Conservation (phyloP, 495 filamentous ascomycete genomes). For the Delitschia confertaspora region DNA sequence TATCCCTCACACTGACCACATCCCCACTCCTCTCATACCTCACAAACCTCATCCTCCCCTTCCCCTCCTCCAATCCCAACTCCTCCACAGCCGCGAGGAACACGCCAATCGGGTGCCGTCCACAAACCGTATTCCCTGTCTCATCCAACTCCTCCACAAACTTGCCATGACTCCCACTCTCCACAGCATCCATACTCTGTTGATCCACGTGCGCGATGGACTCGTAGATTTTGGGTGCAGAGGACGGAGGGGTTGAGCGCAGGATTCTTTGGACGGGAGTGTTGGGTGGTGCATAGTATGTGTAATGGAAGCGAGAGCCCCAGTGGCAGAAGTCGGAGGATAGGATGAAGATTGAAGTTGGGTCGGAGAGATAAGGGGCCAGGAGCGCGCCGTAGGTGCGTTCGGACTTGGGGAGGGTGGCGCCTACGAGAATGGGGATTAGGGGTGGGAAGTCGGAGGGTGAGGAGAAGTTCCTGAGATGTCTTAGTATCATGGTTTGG, state of each 20-base stretch:
- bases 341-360: slow-evolving; percentile 71
- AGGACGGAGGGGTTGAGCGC: slow-evolving; percentile 24
- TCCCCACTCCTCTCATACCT: slow-evolving; percentile 86
- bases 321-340: slow-evolving; percentile 97
- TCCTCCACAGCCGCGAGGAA: slow-evolving; percentile 78
- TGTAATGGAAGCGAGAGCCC: slow-evolving; percentile 81
- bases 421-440: slow-evolving; percentile 84
- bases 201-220: slow-evolving; percentile 76
- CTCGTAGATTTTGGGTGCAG: slow-evolving; percentile 57
- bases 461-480: slow-evolving; percentile 29
- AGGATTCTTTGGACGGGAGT: slow-evolving; percentile 25
- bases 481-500: slow-evolving; percentile 1
- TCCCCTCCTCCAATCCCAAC: slow-evolving; percentile 34
- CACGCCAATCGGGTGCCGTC: slow-evolving; percentile 90
- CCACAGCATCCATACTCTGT: slow-evolving; percentile 72
- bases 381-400: slow-evolving; percentile 59
- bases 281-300: slow-evolving; percentile 56
- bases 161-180: slow-evolving; percentile 56
- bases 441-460: slow-evolving; percentile 56
- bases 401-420: slow-evolving; percentile 57
- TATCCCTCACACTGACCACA: slow-evolving; percentile 60
- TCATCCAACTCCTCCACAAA: slow-evolving; percentile 60
- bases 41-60: slow-evolving; percentile 70
- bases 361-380: slow-evolving; percentile 71
- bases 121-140: slow-evolving; percentile 90